These are phyloP conservation scores for Onygena corvina DNA, from an alignment of 2,329 filamentous ascomycete species.

Conservation along the genomic window DNA sequence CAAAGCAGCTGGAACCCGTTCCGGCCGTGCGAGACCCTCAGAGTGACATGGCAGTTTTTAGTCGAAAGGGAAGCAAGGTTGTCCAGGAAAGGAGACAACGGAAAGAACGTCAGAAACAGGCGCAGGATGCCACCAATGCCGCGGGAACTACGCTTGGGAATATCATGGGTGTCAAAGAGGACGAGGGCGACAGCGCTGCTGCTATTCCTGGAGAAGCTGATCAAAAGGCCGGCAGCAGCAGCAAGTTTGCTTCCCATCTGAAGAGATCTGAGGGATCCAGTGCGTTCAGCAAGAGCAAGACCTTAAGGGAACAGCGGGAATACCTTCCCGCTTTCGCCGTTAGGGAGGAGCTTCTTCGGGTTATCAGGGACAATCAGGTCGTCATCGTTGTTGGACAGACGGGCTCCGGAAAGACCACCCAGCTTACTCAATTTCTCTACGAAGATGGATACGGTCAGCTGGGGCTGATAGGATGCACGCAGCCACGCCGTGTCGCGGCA, in stretches of 20 bases:
- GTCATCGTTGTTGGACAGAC: constrained; percentile 95
- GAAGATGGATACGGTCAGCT: constrained; percentile 84
- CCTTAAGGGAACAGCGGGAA: constrained; percentile 78
- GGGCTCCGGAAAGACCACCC: constrained; percentile 93
- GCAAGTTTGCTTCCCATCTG: constrained; percentile 81
- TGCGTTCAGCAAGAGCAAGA: constrained; percentile 86
- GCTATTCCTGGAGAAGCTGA: constrained; percentile 63
- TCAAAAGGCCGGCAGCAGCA: constrained; percentile 46
- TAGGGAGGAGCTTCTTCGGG: constrained; percentile 76
- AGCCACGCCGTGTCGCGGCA: constrained; percentile 87
- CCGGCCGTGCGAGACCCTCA: constrained; percentile 85
- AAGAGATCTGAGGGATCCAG: constrained; percentile 79
- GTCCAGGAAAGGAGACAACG: constrained; percentile 86
- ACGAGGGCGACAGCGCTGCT: constrained; percentile 72
- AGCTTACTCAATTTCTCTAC: constrained; percentile 88
- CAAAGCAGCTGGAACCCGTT: constrained; percentile 90
- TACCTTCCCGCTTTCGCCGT: constrained; percentile 93
- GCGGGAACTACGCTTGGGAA: constrained; percentile 88
- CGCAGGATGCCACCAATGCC: constrained; percentile 85
- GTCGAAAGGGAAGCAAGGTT: constrained; percentile 83
- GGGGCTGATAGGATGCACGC: constrained; percentile 92
- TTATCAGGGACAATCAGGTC: constrained; percentile 94
- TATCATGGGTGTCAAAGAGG: constrained; percentile 88
- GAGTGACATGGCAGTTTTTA: constrained; percentile 98
- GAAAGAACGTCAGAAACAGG: constrained; percentile 84